Evolutionary conservation across 805 yeast species (phyloP), one percentile per base, ranked within the genome.

Genomic region (Candida boidinii): DNA sequence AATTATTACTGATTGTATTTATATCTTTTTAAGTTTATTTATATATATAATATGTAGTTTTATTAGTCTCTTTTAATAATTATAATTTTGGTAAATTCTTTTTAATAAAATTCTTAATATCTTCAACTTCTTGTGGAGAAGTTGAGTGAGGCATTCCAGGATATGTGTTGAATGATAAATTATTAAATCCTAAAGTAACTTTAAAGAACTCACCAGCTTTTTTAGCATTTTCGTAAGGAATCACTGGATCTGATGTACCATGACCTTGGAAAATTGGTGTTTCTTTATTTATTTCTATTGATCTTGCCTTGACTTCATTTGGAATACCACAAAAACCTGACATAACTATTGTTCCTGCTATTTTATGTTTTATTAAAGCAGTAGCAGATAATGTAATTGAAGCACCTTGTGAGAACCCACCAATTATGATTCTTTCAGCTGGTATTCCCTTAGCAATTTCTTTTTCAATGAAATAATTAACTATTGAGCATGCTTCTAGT

Each of bases 321-420:
- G 37, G 32, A n/a, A 61, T 47, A 4, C 70, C 64, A 35, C 72
- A 53, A 46, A 79, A 82, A 1, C 94, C 95, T 1, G 90, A 79
- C 30, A 85, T 60, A 0, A 76, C 73, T 15, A 83, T 54, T 19
- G 79, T 64, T 2, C 92, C 96, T 12, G 80, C 95, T 18, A 84
- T 60, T 47, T 78, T 79, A 36, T 57, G 46, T 19, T 75, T 75
- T 17, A 69, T 46, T 14, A 62, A 51, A 1, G 73, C 58, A 15
- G 69, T 56, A 10, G 76, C 48, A 13, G 78, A 79, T 39, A 80
- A 58, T 0, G 87, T 56, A 5, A 86, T 40, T 3, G 90, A 86
- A 31, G 84, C 87, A 30, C 96, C 96, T 58, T 86, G 96, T 9
- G 87, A 76, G 52, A 87, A 87, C 0, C 96, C 96, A 23, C 95